Base-by-base conservation (phyloP, 306 rosid species). In the Trifolium pratense region DNA sequence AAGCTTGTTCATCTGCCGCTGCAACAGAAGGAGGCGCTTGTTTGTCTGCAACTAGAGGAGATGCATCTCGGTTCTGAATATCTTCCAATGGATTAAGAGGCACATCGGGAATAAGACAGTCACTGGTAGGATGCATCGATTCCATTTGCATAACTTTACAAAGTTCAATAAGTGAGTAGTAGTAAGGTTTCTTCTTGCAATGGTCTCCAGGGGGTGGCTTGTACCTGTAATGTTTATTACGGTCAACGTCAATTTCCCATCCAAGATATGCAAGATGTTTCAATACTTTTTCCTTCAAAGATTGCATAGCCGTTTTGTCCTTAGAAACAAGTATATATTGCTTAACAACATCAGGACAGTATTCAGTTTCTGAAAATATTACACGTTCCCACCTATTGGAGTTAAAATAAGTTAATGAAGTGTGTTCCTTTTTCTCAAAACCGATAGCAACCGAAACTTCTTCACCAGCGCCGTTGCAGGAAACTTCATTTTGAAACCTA, bases 241-340 rank as follows among this genome's bases (percentile, higher is more conserved):
- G 0, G 37, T n/a, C 0, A 25, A 2, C 18, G 0, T 89, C 88
- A 74, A 89, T 80, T 80, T 86, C 71, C 96, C 97, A 91, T 60
- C 97, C 97, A 64, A 86, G 80, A 75, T 73, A 78, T n/a, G 45
- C 74, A 82, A 91, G 85, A 85, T 91, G 93, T 58, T 80, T 82
- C 61, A 31, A 70, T 37, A 75, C 72, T 64, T 78, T 51, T 15
- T 71, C 69, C 25, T 3, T 40, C 56, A 68, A 40, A 37, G 40
- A 29, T 63, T 18, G 10, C 53, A 0, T 31, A 6, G 3, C 4
- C 15, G 2, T 6, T 25, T 2, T 75, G 40, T 13, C 43, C 0
- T 25, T 21, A 31, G 9, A 39, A 45, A 26, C 29, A 39, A 32
- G 49, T 20, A 5, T 52, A 72, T 86, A 89, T 31, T 80, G 71